Conservation (phyloP, 1,284 basidiomycete genomes). For the Ustilago lituana region DNA sequence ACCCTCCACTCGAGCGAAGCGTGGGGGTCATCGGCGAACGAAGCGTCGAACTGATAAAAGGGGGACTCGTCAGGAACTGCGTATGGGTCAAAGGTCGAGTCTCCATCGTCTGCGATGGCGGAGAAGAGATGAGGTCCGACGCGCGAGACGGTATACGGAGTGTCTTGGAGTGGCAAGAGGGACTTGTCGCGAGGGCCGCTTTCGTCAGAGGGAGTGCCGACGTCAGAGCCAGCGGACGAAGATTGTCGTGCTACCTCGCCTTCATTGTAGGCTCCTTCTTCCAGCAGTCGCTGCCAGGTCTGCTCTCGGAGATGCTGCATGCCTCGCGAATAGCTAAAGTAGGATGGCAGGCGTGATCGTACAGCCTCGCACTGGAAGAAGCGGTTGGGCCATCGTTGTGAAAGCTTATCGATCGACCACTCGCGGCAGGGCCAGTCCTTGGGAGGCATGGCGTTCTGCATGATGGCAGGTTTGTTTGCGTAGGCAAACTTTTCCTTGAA, state of each 20-base stretch:
- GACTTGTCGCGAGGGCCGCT: constrained; percentile 28
- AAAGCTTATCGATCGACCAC: constrained; percentile 54
- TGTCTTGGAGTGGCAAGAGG: constrained; percentile 17
- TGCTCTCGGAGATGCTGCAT: constrained; percentile 47
- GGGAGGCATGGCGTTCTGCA: constrained; percentile 50
- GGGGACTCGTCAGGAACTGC: constrained; percentile 62
- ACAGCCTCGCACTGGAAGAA: constrained; percentile 62
- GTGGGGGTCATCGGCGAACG: constrained; percentile 50
- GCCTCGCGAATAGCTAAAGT: constrained; percentile 55
- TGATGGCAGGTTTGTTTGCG: constrained; percentile 50
- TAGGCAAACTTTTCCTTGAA: constrained; percentile 39
- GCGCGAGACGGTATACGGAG: constrained; percentile 14
- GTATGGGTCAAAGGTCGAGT: constrained; percentile 47
- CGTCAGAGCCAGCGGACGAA: constrained; percentile 4
- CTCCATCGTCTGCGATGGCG: constrained; percentile 26
- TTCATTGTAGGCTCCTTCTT: constrained; percentile 14
- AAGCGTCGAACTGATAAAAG: constrained; percentile 62
- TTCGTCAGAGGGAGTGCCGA: constrained; percentile 19
- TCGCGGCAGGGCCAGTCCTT: constrained; percentile 54
- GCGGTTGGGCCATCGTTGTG: constrained; percentile 42
- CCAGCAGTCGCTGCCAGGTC: constrained; percentile 31
- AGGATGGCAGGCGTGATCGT: constrained; percentile 37
- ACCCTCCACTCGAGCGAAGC: constrained; percentile 54
- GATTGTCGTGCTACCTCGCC: background rate
- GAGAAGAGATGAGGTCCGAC: constrained; percentile 23